Base-by-base conservation (phyloP, 441 rosid genomes). In the Syzygium syzygioides region DNA sequence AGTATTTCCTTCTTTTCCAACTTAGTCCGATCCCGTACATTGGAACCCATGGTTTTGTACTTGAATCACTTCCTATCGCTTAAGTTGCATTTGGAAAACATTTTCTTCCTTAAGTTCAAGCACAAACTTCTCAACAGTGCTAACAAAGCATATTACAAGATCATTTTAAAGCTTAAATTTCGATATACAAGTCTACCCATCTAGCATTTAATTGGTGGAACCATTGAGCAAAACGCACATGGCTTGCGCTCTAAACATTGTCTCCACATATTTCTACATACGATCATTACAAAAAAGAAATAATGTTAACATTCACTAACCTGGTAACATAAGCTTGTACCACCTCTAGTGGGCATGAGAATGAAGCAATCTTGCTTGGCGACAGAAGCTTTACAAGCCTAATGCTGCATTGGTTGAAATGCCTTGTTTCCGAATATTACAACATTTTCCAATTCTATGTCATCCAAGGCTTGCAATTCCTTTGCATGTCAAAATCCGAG, bases 121-220 rank as follows among this genome's bases (percentile, higher is more conserved):
- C 79, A 68, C 28, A 12, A 71, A 37, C 52, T 76, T 37, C 52
- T 76, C n/a, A 12, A 76, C n/a, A 37, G 10, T 37, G 0, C 83
- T 37, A 76, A 76, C 3, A 37, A 37, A 76, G 83, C 18, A 76
- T 5, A 76, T 76, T 3, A 25, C 83, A 23, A 37, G 83, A 76
- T 37, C 83, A 76, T 20, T 76, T 71, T 37, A 37, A 3, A 76
- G n/a, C 52, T 76, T 76, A 20, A 37, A 23, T 20, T 37, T 71
- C n/a, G 0, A 5, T 20, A 71, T 1, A 20, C 5, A 76, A 2
- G 28, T 76, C 52, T 37, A 6, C 50, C 3, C 0, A 1, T 6
- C n/a, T 6, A 37, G 66, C 37, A 37, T 68, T 19, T 34, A 68
- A 76, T 76, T 0, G 52, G 83, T 76, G 83, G 52, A 37, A 76